Evolutionary conservation across 805 yeast species (phyloP).

Genomic region (Yamadazyma philogaea): DNA sequence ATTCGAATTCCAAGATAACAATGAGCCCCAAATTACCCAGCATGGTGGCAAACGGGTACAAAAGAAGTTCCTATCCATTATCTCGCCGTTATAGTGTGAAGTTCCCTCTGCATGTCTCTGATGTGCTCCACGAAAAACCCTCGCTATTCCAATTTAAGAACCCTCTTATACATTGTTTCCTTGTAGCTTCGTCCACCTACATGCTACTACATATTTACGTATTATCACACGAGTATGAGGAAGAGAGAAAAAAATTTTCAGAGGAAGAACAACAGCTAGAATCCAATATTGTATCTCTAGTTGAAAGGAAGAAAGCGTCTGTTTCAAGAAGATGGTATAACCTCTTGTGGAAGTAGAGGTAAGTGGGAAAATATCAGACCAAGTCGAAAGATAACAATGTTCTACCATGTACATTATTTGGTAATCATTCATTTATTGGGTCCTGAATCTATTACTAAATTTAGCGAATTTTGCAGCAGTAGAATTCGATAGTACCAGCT

Average conservation of each 20-base stretch:
- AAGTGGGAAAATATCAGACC: not conserved
- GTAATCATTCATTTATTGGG: not conserved
- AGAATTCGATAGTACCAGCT: constrained; percentile 22
- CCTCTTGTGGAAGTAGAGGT: constrained; percentile 16
- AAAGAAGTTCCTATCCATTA: not conserved
- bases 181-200: constrained; percentile 38
- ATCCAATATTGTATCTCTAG: constrained; percentile 24
- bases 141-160: constrained; percentile 33
- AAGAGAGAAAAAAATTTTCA: constrained; percentile 18
- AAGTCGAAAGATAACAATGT: too few relatives aligned
- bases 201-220: constrained; percentile 34
- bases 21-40: not conserved
- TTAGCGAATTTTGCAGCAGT: constrained; percentile 33
- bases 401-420: not conserved
- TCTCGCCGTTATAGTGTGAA: constrained; percentile 4
- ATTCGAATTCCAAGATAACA: not conserved
- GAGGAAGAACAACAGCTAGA: constrained; percentile 21
- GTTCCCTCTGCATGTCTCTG: constrained; percentile 3
- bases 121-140: constrained; percentile 21
- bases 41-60: not conserved
- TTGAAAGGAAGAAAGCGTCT: constrained; percentile 24
- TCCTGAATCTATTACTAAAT: constrained; percentile 21
- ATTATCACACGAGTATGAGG: constrained; percentile 29
- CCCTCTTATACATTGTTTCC: constrained; percentile 37
- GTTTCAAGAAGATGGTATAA: constrained; percentile 18